Evolutionary conservation across 441 rosid species (phyloP).

Genomic region (Macaranga tanarius): DNA sequence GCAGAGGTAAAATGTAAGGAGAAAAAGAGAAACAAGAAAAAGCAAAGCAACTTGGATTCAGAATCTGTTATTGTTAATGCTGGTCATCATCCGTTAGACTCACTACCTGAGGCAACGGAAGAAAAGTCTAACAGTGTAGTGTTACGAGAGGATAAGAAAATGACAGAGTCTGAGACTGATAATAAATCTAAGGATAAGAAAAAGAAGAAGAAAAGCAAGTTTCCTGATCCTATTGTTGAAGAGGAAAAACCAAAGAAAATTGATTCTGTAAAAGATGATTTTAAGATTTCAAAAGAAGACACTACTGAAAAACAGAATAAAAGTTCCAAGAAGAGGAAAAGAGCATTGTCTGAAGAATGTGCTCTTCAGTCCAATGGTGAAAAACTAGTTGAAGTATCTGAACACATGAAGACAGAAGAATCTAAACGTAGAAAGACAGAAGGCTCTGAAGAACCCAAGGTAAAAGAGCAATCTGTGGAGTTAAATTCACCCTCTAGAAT

Average conservation of each 20-base stretch:
- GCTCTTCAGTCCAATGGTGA: conserved; percentile 28
- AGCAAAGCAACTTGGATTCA: conserved; percentile 3
- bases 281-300: conserved; percentile 23
- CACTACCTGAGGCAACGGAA: not conserved
- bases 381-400: conserved; percentile 50
- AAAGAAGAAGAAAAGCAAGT: conserved; percentile 43
- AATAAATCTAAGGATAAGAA: conserved; percentile 34
- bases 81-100: conserved; percentile 13
- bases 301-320: conserved; percentile 29
- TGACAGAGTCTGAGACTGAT: conserved; percentile 15
- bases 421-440: conserved; percentile 58
- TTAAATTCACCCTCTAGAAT: conserved; percentile 21
- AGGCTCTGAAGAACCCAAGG: conserved; percentile 31
- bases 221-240: conserved; percentile 23
- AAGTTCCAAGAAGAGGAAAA: conserved; percentile 76
- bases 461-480: conserved; percentile 20
- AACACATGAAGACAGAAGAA: conserved; percentile 57
- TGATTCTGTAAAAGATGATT: conserved; percentile 24
- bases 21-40: conserved; percentile 32
- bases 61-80: conserved; percentile 19
- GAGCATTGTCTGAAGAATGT: conserved; percentile 51
- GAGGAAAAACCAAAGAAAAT: conserved; percentile 20
- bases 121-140: conserved; percentile 10
- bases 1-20: conserved; percentile 31
- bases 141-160: conserved; percentile 16